Evolutionary conservation across 352 stramenopile species (phyloP), one percentile per base, ranked within the genome.

Genomic region (Pythium utonaiense): DNA sequence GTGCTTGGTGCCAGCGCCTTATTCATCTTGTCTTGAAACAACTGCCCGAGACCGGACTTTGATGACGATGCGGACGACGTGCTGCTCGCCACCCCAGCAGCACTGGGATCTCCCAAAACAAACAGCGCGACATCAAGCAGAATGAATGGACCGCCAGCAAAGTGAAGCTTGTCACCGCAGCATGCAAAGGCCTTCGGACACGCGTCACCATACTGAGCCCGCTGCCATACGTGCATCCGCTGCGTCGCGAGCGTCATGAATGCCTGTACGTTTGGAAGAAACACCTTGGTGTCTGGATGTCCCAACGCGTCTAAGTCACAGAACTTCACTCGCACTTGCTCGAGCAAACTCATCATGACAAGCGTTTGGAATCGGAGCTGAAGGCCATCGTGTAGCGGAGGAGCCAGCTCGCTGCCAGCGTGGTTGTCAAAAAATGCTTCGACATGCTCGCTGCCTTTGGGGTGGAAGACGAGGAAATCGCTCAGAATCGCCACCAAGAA

Each of bases 151-250:
- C 81, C 81, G 25, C 68, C 74, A 16, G 68, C 53, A 36, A 90
- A 90, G 56, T 87, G 79, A 16, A 80, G 67, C 57, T 49, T 67
- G 17, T 73, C 71, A 17, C 62, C 62, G 48, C 77, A 88, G 25
- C 78, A 89, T 33, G 54, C 63, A 60, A 88, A 80, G 2, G 61
- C 52, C 16, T 51, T 21, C 14, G 80, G 78, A 34, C 80, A 90
- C 6, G 69, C 73, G 36, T 89, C 78, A 3, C 81, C 78, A 27
- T 89, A 74, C 52, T 91, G 81, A 10, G 81, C 66, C 24, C 74
- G 70, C 48, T 91, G 81, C 81, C 79, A 91, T 30, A 70, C 71
- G 22, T 86, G 77, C 75, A 89, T 89, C 40, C 81, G 87, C 30
- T 60, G 54, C 24, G 88, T 70, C 3, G 70, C 67, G 34, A 88